Conservation (phyloP, 768 basidiomycete species). For the Podaxis sp. region DNA sequence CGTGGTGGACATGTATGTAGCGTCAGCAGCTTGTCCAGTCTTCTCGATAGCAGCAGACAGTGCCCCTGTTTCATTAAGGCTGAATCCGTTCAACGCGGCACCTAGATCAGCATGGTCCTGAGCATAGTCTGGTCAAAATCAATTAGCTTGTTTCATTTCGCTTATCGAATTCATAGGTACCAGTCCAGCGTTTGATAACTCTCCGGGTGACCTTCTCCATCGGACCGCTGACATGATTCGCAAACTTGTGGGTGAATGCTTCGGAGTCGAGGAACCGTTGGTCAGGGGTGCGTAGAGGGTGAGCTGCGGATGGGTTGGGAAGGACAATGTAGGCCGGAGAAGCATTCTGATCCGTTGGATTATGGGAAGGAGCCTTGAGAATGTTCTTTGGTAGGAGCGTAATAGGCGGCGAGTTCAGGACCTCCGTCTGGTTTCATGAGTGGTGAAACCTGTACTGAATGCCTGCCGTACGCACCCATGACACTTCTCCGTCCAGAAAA, state of each 20-base stretch:
- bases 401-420: conserved; percentile 89
- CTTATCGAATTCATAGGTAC: conserved; percentile 38
- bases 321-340: conserved; percentile 79
- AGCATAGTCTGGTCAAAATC: conserved; percentile 55
- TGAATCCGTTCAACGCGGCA: conserved; percentile 89
- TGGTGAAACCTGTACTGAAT: not conserved
- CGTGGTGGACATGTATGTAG: conserved; percentile 91
- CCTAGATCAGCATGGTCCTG: conserved; percentile 92
- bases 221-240: conserved; percentile 83
- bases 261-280: conserved; percentile 96
- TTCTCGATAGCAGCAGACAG: conserved; percentile 90
- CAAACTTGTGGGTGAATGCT: conserved; percentile 93
- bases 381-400: conserved; percentile 94
- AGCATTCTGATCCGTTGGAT: conserved; percentile 79
- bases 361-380: conserved; percentile 91
- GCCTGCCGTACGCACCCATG: conserved; percentile 69
- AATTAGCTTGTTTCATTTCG: conserved; percentile 1
- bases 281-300: conserved; percentile 89
- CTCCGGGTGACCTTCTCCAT: conserved; percentile 97
- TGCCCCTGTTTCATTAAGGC: conserved; percentile 76
- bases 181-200: conserved; percentile 92
- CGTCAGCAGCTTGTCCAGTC: conserved; percentile 94
- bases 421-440: conserved; percentile 67
- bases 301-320: conserved; percentile 85
- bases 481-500: conserved; percentile 93